Evolutionary conservation across 306 rosid genomes (phyloP).

Genomic region (Rubus idaeus): DNA sequence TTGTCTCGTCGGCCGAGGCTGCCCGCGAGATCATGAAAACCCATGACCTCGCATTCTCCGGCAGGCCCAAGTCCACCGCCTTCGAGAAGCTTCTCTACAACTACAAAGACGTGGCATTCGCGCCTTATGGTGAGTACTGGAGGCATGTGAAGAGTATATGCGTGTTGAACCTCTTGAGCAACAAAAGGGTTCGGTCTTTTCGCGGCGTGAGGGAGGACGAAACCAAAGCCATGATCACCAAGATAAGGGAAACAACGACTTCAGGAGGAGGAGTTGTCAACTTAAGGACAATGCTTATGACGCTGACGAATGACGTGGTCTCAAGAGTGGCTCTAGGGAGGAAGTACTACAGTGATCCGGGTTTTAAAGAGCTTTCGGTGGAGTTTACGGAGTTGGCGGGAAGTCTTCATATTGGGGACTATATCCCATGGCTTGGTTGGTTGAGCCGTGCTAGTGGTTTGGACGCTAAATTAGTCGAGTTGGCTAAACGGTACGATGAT

Average conservation of each 20-base stretch:
- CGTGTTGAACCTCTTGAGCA: conserved; percentile 31
- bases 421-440: conserved; percentile 55
- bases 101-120: conserved; percentile 30
- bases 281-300: conserved; percentile 29
- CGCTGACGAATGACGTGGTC: conserved; percentile 36
- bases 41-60: conserved; percentile 32
- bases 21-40: conserved; percentile 46
- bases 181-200: conserved; percentile 37
- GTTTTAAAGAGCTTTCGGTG: conserved; percentile 18
- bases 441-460: conserved; percentile 34
- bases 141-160: conserved; percentile 32
- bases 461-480: conserved; percentile 27
- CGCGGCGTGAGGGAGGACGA: conserved; percentile 35
- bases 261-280: conserved; percentile 9
- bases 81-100: conserved; percentile 25
- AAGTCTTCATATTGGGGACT: conserved; percentile 37
- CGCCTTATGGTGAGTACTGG: conserved; percentile 49
- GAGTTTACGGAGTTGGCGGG: conserved; percentile 34
- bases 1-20: conserved; percentile 38
- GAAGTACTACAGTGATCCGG: conserved; percentile 28
- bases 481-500: conserved; percentile 39
- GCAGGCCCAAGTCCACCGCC: conserved; percentile 9
- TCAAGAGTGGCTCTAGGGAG: conserved; percentile 51
- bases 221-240: conserved; percentile 2
- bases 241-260: conserved; percentile 21